Percentiles rank a stretch among this genome's conserved stretches.
Evolutionary conservation across 2,329 filamentous ascomycete species (phyloP).

Genomic region (Penicillium sp.): DNA sequence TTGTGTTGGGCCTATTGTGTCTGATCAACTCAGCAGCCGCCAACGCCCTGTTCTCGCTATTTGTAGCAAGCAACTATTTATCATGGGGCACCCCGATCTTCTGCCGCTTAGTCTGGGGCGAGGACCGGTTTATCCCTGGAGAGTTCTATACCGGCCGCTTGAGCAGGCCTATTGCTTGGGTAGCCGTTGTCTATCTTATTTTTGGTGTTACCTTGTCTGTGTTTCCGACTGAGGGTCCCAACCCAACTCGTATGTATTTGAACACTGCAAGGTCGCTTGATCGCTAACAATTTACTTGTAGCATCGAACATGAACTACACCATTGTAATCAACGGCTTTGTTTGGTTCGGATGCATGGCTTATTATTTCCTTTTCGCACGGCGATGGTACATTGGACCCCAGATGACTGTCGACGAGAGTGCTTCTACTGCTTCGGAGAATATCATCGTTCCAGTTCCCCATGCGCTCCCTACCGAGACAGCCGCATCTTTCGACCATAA

Average conservation of each 20-base stretch:
- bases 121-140: slow-evolving; percentile 57
- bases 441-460: background rate
- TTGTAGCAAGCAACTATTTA: slow-evolving; percentile 61
- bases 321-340: slow-evolving; percentile 59
- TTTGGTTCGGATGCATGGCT: slow-evolving; percentile 57
- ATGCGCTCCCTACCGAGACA: background rate
- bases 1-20: slow-evolving; percentile 58
- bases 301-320: slow-evolving; percentile 62
- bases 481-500: background rate
- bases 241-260: slow-evolving; percentile 46
- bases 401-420: slow-evolving; percentile 51
- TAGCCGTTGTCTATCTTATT: slow-evolving; percentile 54
- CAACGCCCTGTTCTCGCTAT: slow-evolving; percentile 56
- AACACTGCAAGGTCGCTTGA: background rate
- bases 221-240: slow-evolving; percentile 58
- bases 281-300: slow-evolving; percentile 16
- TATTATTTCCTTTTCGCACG: slow-evolving; percentile 60
- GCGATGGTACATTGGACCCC: slow-evolving; percentile 63
- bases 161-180: slow-evolving; percentile 55
- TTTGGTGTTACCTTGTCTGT: slow-evolving; percentile 60
- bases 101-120: slow-evolving; percentile 59
- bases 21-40: slow-evolving; percentile 60
- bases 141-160: slow-evolving; percentile 59
- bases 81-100: slow-evolving; percentile 62
- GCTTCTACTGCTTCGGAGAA: background rate